These are phyloP conservation scores for Leccinellum rugosiceps DNA, from an alignment of 768 basidiomycete genomes.

Conservation along the genomic window DNA sequence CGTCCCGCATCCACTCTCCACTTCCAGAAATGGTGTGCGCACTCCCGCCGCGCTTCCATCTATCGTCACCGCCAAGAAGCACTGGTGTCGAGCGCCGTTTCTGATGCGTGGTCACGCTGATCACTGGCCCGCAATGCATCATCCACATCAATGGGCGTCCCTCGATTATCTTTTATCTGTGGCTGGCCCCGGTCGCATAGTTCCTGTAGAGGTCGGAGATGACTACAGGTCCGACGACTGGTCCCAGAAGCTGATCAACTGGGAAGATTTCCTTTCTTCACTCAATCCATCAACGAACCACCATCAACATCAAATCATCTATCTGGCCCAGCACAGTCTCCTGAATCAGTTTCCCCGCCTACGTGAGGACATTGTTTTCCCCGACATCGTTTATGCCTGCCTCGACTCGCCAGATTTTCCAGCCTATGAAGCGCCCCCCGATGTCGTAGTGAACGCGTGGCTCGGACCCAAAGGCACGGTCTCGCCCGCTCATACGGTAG, in stretches of 20 bases:
- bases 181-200: conserved; percentile 77
- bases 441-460: conserved; percentile 76
- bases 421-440: conserved; percentile 60
- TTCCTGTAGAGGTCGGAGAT: conserved; percentile 86
- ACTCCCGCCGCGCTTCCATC: conserved; percentile 51
- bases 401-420: conserved; percentile 43
- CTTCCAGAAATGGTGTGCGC: conserved; percentile 34
- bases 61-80: conserved; percentile 49
- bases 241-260: conserved; percentile 75
- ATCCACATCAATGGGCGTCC: conserved; percentile 64
- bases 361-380: conserved; percentile 70
- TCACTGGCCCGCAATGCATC: conserved; percentile 77
- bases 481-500: conserved; percentile 85
- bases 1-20: not conserved
- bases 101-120: conserved; percentile 59
- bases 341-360: conserved; percentile 81
- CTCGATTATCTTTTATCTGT: conserved; percentile 63
- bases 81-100: conserved; percentile 57
- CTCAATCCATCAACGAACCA: conserved; percentile 30
- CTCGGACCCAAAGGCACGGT: conserved; percentile 74
- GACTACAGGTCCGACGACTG: conserved; percentile 82
- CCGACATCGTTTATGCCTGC: conserved; percentile 83
- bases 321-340: conserved; percentile 91
- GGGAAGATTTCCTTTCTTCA: conserved; percentile 68
- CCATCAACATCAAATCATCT: conserved; percentile 41